phyloP scores from a whole-genome alignment of 2,329 filamentous ascomycete genomes.

The Colletotrichum abscissum region DNA sequence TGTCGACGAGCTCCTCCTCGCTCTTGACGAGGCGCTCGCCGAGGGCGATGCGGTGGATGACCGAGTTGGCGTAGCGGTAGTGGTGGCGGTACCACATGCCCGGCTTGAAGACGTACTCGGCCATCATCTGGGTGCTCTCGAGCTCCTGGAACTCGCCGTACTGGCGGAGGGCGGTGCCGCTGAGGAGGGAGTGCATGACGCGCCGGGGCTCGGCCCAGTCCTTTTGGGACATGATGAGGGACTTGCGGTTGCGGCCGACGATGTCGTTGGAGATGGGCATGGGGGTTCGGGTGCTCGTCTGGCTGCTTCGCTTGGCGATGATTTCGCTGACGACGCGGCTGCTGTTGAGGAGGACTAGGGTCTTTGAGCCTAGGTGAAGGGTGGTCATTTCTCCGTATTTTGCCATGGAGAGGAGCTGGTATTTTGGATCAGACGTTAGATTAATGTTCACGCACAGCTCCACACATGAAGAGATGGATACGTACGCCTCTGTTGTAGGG shows the following conservation, averaged over 20 bases:
- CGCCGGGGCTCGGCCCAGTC: slow-evolving; percentile 50
- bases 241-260: slow-evolving; percentile 46
- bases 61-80: slow-evolving; percentile 52
- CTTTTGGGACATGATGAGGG: slow-evolving; percentile 45
- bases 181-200: slow-evolving; percentile 52
- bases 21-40: slow-evolving; percentile 46
- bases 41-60: slow-evolving; percentile 49
- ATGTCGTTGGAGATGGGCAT: slow-evolving; percentile 46
- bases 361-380: slow-evolving; percentile 46
- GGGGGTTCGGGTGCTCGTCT: slow-evolving; percentile 44
- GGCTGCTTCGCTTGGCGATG: slow-evolving; percentile 47
- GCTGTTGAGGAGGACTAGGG: slow-evolving; percentile 55
- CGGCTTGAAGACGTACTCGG: slow-evolving; percentile 41
- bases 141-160: slow-evolving; percentile 49
- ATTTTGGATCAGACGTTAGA: background rate
- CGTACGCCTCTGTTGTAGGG: background rate
- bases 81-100: slow-evolving; percentile 51
- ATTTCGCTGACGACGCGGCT: slow-evolving; percentile 50
- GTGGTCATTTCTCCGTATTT: slow-evolving; percentile 44
- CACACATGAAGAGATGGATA: background rate
- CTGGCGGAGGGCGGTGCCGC: slow-evolving; percentile 45
- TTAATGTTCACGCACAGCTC: background rate
- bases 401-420: background rate
- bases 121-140: slow-evolving; percentile 49
- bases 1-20: slow-evolving; percentile 47